phyloP scores from a whole-genome alignment of 108 stramenopile species.

The Chaetoceros muelleri region DNA sequence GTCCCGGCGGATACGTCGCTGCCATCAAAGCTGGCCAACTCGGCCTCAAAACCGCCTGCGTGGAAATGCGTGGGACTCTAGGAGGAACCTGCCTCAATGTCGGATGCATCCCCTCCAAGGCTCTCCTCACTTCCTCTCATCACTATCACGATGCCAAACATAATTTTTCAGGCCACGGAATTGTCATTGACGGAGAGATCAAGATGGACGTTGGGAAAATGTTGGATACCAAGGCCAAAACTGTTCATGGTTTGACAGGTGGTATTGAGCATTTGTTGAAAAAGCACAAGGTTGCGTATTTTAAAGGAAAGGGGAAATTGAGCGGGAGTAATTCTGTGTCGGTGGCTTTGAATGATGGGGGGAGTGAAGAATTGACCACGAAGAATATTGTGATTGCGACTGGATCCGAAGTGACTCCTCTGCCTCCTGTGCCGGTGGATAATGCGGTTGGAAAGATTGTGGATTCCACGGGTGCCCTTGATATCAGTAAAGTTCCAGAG shows the following conservation, averaged over 20 bases:
- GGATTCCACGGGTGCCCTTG: constrained; percentile 96
- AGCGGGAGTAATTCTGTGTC: constrained; percentile 73
- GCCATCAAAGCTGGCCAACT: constrained; percentile 98
- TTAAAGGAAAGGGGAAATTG: constrained; percentile 91
- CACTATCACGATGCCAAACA: constrained; percentile 93
- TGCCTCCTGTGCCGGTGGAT: constrained; percentile 97
- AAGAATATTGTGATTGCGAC: constrained; percentile 98
- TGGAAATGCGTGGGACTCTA: constrained; percentile 93
- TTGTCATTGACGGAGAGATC: constrained; percentile 54
- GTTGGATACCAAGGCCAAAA: constrained; percentile 84
- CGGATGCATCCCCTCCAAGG: constrained; percentile 99
- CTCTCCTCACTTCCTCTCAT: constrained; percentile 86
- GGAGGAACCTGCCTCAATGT: constrained; percentile 98
- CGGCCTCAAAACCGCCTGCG: constrained; percentile 97
- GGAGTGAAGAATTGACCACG: constrained; percentile 64
- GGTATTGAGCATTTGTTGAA: constrained; percentile 98
- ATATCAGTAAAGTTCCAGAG: constrained; percentile 81
- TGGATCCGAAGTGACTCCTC: constrained; percentile 95
- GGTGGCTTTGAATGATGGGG: constrained; percentile 82
- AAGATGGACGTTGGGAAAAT: constrained; percentile 89
- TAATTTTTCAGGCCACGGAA: constrained; percentile 95
- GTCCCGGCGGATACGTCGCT: constrained; percentile 98
- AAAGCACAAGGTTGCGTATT: constrained; percentile 97
- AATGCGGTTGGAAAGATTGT: constrained; percentile 95
- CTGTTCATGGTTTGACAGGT: constrained; percentile 93